Percentiles rank a stretch among this genome's conserved stretches.
Evolutionary conservation across 768 basidiomycete species (phyloP).

Genomic region (Lyophyllum semitale): DNA sequence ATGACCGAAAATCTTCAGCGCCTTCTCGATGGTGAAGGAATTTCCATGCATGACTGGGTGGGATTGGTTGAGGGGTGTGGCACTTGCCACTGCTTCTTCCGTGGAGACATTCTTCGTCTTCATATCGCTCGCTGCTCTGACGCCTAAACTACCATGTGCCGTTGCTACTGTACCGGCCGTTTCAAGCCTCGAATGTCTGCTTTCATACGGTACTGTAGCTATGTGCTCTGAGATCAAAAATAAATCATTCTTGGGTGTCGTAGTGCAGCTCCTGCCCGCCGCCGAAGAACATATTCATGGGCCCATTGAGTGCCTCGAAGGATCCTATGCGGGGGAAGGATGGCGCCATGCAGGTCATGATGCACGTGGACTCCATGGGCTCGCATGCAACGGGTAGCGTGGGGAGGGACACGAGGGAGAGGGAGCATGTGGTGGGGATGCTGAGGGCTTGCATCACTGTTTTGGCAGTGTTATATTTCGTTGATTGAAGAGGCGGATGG

Average conservation of each 20-base stretch:
- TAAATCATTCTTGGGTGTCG: no score
- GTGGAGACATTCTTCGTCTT: not conserved
- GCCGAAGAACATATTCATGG: slow-evolving; percentile 62
- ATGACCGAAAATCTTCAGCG: not conserved
- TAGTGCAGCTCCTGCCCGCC: slow-evolving; percentile 76
- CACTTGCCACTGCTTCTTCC: not conserved
- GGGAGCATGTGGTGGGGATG: slow-evolving; percentile 87
- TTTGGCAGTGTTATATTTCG: not conserved
- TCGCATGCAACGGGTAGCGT: slow-evolving; percentile 78
- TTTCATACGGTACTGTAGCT: no score
- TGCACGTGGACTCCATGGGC: slow-evolving; percentile 64
- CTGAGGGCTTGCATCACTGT: slow-evolving; percentile 65
- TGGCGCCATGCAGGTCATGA: slow-evolving; percentile 82
- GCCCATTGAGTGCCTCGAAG: slow-evolving; percentile 85
- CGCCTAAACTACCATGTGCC: no score
- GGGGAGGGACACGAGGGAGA: slow-evolving; percentile 78
- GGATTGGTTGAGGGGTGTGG: not conserved
- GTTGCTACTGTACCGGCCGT: no score
- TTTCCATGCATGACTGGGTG: not conserved
- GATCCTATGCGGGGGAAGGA: slow-evolving; percentile 92
- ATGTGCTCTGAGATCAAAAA: no score
- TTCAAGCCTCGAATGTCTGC: no score
- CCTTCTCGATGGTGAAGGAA: not conserved
- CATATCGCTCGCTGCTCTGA: not conserved
- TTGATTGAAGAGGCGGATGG: not conserved